phyloP scores from a whole-genome alignment of 345 rosid genomes.

The Lenwebbia sp. region DNA sequence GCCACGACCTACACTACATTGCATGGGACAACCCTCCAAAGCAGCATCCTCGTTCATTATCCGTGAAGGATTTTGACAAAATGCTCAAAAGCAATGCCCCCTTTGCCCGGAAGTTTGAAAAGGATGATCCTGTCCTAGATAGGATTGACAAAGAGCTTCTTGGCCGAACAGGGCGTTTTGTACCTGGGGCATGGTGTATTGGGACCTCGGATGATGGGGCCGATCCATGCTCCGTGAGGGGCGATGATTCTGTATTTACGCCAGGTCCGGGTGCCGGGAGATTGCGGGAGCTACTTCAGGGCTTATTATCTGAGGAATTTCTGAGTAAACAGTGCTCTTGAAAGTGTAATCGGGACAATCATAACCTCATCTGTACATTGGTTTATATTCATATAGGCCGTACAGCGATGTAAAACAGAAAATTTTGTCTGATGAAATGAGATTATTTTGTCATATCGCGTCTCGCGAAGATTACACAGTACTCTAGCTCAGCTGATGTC shows the following conservation, averaged over 20 bases:
- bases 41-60: constrained; percentile 70
- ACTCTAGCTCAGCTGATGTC: background rate
- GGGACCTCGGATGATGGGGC: constrained; percentile 44
- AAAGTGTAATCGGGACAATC: background rate
- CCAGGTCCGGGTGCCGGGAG: constrained; percentile 78
- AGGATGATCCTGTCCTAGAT: constrained; percentile 65
- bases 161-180: constrained; percentile 46
- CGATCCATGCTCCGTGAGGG: constrained; percentile 58
- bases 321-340: constrained; percentile 45
- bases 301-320: constrained; percentile 47
- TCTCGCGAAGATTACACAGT: background rate
- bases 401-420: background rate
- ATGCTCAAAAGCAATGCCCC: constrained; percentile 83
- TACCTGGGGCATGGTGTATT: constrained; percentile 77
- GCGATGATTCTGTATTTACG: constrained; percentile 45
- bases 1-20: constrained; percentile 91
- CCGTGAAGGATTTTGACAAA: constrained; percentile 56
- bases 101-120: constrained; percentile 79
- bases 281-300: constrained; percentile 41
- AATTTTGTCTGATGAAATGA: background rate
- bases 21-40: constrained; percentile 96
- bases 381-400: background rate
- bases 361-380: background rate
- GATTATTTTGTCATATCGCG: background rate
- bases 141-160: constrained; percentile 74